phyloP scores from a whole-genome alignment of 768 basidiomycete species.

The Rubroboletus pulcherrimus region DNA sequence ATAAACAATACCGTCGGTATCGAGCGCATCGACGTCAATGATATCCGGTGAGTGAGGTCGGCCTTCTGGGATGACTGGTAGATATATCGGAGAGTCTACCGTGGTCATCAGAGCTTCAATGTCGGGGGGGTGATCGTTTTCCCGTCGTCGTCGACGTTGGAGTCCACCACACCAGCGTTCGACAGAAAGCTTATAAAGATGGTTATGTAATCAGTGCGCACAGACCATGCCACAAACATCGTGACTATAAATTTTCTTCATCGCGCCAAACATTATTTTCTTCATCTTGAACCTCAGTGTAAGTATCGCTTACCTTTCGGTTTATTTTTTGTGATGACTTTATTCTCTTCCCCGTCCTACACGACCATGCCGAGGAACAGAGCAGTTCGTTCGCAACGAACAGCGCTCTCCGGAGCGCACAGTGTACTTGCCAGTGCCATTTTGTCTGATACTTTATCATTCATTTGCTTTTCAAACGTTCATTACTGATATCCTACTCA shows the following conservation, averaged over 20 bases:
- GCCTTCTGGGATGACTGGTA: constrained; percentile 10
- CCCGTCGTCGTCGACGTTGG: constrained; percentile 21
- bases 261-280: neutral
- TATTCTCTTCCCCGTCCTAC: constrained; percentile 91
- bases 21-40: constrained; percentile 45
- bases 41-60: constrained; percentile 27
- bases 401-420: constrained; percentile 54
- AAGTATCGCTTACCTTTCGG: constrained; percentile 1
- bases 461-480: neutral
- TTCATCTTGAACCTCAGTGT: constrained; percentile 5
- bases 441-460: constrained; percentile 57
- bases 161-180: neutral
- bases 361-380: constrained; percentile 86
- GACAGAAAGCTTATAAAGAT: constrained; percentile 8
- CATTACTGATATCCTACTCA: constrained; percentile 14
- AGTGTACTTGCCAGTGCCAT: constrained; percentile 90
- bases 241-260: constrained; percentile 27
- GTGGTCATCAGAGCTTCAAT: constrained; percentile 19
- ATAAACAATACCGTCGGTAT: constrained; percentile 31
- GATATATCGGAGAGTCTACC: constrained; percentile 8
- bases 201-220: constrained; percentile 29
- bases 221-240: constrained; percentile 31
- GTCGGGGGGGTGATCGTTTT: neutral
- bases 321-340: constrained; percentile 50
- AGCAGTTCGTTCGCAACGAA: constrained; percentile 77